A percentile compares a stretch with the other conserved stretches of the same genome.
Conservation (phyloP, 176 grass and related monocot species). For the Carex pumila region DNA sequence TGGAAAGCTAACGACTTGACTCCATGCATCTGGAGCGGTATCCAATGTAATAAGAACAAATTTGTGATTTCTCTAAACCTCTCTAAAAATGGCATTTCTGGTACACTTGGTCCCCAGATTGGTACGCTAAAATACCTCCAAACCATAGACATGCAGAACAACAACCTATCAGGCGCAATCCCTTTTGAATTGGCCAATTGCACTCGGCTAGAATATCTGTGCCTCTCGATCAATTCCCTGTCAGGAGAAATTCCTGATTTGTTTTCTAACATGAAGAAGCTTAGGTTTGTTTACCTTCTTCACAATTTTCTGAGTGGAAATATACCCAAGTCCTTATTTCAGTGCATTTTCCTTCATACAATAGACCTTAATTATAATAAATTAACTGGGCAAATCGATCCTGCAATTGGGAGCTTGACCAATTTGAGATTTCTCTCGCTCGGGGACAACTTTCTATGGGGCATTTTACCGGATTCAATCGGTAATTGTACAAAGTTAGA, state of each 20-base stretch:
- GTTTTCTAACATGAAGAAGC: slow-evolving; percentile 36
- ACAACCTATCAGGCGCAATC: slow-evolving; percentile 43
- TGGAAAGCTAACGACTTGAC: slow-evolving; percentile 45
- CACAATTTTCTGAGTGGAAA: slow-evolving; percentile 35
- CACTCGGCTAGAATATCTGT: slow-evolving; percentile 35
- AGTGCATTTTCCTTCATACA: slow-evolving; percentile 22
- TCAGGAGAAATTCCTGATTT: slow-evolving; percentile 58
- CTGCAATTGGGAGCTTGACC: slow-evolving; percentile 25
- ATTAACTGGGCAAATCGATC: slow-evolving; percentile 46
- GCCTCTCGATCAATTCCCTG: slow-evolving; percentile 46
- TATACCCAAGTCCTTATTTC: slow-evolving; percentile 53
- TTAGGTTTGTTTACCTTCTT: slow-evolving; percentile 30
- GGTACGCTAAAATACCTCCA: slow-evolving; percentile 27
- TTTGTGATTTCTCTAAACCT: slow-evolving; percentile 37
- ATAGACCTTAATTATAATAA: slow-evolving; percentile 45
- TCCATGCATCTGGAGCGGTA: slow-evolving; percentile 52
- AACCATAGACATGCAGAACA: slow-evolving; percentile 8
- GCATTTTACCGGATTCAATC: slow-evolving; percentile 52
- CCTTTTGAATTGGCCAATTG: slow-evolving; percentile 52
- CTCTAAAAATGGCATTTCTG: slow-evolving; percentile 26
- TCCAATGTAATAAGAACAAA: slow-evolving; percentile 29
- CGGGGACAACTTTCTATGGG: slow-evolving; percentile 32
- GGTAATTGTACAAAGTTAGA: slow-evolving; percentile 58
- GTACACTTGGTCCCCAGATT: slow-evolving; percentile 45
- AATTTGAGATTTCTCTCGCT: slow-evolving; percentile 40